Evolutionary conservation across 1,284 basidiomycete species (phyloP).

Genomic region (Microbotryum lychnidis-dioicae): DNA sequence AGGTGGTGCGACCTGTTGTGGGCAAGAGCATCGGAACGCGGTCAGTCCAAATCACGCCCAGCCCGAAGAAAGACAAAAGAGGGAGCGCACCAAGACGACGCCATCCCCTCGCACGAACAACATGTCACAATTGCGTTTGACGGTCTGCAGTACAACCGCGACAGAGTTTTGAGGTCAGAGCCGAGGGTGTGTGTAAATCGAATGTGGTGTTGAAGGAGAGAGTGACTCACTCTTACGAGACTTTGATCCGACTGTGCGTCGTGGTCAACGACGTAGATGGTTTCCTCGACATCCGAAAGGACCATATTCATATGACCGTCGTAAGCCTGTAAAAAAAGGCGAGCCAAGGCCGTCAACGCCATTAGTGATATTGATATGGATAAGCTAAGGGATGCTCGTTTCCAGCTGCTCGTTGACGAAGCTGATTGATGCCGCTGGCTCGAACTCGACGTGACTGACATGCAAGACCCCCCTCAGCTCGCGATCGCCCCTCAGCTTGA

Average conservation of each 20-base stretch:
- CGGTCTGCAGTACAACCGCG: conserved; percentile 52
- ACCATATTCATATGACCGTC: conserved; percentile 99
- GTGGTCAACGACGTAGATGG: conserved; percentile 77
- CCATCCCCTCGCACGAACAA: conserved; percentile 94
- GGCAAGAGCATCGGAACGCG: background rate
- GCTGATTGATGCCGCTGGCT: conserved; percentile 14
- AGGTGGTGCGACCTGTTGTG: conserved; percentile 27
- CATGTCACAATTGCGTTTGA: conserved; percentile 94
- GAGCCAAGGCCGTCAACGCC: background rate
- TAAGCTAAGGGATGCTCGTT: no score
- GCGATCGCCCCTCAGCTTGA: conserved; percentile 91
- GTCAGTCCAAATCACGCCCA: background rate
- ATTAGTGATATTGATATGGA: no score
- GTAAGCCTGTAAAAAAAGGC: conserved; percentile 61
- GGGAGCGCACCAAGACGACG: conserved; percentile 27
- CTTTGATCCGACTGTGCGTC: conserved; percentile 44
- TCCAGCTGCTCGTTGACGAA: background rate
- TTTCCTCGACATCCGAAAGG: conserved; percentile 88
- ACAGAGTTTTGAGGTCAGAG: background rate
- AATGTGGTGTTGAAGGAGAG: background rate
- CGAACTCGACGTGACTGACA: conserved; percentile 48
- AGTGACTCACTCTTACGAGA: conserved; percentile 41
- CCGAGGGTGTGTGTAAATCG: background rate
- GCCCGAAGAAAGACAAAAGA: background rate
- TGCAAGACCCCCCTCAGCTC: conserved; percentile 88